These are phyloP conservation scores for Bassia scoparia DNA, from an alignment of 148 eudicot genomes.

Conservation along the genomic window DNA sequence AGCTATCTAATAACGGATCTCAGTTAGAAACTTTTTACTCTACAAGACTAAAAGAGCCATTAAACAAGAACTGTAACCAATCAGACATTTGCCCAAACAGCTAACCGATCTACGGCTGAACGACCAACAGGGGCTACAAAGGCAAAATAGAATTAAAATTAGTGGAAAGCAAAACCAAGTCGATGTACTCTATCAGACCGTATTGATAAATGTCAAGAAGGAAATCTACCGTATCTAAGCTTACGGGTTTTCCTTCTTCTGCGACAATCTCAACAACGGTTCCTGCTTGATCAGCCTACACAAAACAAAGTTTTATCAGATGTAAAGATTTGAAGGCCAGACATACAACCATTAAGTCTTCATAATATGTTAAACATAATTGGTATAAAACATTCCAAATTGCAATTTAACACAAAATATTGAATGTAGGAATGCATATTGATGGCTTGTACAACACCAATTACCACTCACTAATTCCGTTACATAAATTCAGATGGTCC, in stretches of 20 bases:
- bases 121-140: too few relatives aligned
- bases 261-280: conserved; percentile 47
- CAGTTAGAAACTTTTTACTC: too few relatives aligned
- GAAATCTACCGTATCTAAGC: conserved; percentile 44
- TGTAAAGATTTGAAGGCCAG: conserved; percentile 2
- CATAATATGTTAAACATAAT: too few relatives aligned
- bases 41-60: too few relatives aligned
- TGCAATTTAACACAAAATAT: neutral
- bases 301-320: conserved; percentile 5
- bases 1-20: too few relatives aligned
- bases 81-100: too few relatives aligned
- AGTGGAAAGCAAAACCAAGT: too few relatives aligned
- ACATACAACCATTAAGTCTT: neutral
- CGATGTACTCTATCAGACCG: neutral
- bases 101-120: too few relatives aligned
- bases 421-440: neutral
- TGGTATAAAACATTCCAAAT: too few relatives aligned
- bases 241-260: conserved; percentile 55
- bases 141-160: too few relatives aligned
- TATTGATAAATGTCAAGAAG: conserved; percentile 2
- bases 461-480: neutral
- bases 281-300: conserved; percentile 58
- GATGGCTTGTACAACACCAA: neutral
- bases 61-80: too few relatives aligned
- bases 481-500: neutral